Conservation (phyloP, 208 protist species). For the Zelonia costaricensis region DNA sequence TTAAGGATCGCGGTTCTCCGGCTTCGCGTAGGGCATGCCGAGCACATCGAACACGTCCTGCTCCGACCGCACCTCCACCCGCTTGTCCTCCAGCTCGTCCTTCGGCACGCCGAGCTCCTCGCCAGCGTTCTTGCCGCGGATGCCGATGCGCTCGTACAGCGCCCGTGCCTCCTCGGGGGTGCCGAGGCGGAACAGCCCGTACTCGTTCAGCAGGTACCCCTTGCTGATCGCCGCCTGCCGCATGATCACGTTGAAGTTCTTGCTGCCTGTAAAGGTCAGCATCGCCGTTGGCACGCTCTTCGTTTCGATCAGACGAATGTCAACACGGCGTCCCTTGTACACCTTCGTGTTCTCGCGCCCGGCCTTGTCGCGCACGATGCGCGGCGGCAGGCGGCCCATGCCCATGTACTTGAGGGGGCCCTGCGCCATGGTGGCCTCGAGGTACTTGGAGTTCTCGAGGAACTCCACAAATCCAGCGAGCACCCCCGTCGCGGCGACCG, state of each 20-base stretch:
- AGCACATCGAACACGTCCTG: constrained; percentile 88
- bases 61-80: constrained; percentile 75
- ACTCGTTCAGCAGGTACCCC: constrained; percentile 91
- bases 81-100: constrained; percentile 84
- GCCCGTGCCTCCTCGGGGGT: constrained; percentile 79
- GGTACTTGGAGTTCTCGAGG: constrained; percentile 64
- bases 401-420: constrained; percentile 91
- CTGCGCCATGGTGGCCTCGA: constrained; percentile 89
- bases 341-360: constrained; percentile 74
- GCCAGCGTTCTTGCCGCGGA: constrained; percentile 73
- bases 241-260: constrained; percentile 95
- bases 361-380: constrained; percentile 62
- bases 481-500: constrained; percentile 75
- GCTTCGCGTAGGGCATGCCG: constrained; percentile 84
- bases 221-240: constrained; percentile 88
- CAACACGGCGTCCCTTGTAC: constrained; percentile 89
- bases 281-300: constrained; percentile 85
- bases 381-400: constrained; percentile 84
- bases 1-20: constrained; percentile 88
- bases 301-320: constrained; percentile 90
- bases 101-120: constrained; percentile 82
- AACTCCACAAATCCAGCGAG: constrained; percentile 64
- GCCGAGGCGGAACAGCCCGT: constrained; percentile 85
- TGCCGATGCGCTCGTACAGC: constrained; percentile 74
- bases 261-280: constrained; percentile 93